Evolutionary conservation across 2,329 filamentous ascomycete genomes (phyloP), one percentile per base, ranked within the genome.

Genomic region (Epichloe aotearoae): DNA sequence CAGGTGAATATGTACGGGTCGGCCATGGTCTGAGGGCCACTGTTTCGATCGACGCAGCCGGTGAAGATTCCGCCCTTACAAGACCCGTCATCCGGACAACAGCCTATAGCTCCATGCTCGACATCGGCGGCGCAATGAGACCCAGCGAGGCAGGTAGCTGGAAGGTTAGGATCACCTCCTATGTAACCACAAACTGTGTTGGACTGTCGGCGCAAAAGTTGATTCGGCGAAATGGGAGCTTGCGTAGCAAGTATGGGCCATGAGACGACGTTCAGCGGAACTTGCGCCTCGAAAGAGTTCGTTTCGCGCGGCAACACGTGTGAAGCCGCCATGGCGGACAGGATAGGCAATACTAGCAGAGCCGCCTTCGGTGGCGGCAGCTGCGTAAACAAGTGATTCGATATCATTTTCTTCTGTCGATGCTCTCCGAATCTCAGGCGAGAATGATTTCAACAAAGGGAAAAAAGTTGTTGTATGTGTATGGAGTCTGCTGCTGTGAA

Each of bases 111-210:
- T 30, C 69, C 68, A 50, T 73, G 67, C 17, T 66, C 64, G 19
- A 66, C 62, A 54, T 80, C 76, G 42, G 76, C 64, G 23, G 76
- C 78, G 59, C 78, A 82, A 61, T 81, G 76, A 38, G 76, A 80
- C 36, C 77, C 78, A 0, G 71, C 69, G 30, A 69, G 72, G 59
- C 78, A 82, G 38, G 77, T 81, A 39, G 77, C 78, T 3, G 77
- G 75, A 33, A 79, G 62, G 23, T 64, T 62, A 1, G 71, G 61
- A 55, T 79, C 62, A 20, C 76, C 77, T 53, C 71, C 73, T 58
- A 82, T 69, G 62, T 73, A 82, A 41, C 78, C 78, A 57, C 78
- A 81, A 51, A 82, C 60, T 15, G 77, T 80, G 62, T 78, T 77
- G 49, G 66, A 59, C 53, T 74, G 68, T 39, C 72, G 69, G 44